A percentile compares a stretch with the other conserved stretches of the same genome.
Evolutionary conservation across 805 yeast genomes (phyloP).

Genomic region (Ogataea pignaliae): DNA sequence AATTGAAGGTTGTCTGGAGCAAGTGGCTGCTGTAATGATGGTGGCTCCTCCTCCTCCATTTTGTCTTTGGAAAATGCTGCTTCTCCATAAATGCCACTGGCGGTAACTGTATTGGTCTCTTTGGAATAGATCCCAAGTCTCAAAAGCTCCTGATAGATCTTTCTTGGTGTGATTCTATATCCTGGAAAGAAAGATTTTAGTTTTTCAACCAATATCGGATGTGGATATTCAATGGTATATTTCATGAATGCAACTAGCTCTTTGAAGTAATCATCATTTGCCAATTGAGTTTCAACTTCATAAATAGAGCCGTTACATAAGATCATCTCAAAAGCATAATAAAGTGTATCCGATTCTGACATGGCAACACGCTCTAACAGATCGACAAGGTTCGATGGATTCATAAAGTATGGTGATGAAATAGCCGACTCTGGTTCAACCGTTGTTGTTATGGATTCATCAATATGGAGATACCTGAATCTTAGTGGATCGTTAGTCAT

Average conservation of each 20-base stretch:
- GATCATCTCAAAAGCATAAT: conserved; percentile 12
- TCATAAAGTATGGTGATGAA: conserved; percentile 15
- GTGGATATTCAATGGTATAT: conserved; percentile 30
- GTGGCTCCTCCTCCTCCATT: too few species aligned
- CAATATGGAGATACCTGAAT: conserved; percentile 15
- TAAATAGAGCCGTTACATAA: conserved; percentile 12
- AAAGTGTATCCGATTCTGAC: conserved; percentile 9
- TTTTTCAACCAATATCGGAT: conserved; percentile 17
- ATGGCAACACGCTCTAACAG: conserved; percentile 13
- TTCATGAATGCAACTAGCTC: conserved; percentile 24
- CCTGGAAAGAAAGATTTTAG: conserved; percentile 13
- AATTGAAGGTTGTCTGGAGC: neutral
- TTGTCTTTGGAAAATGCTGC: too few species aligned
- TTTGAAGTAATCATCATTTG: conserved; percentile 15
- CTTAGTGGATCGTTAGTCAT: conserved; percentile 23
- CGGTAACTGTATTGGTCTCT: conserved; percentile 22
- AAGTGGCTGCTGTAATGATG: too few species aligned
- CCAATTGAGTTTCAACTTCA: conserved; percentile 9
- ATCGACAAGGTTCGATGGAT: conserved; percentile 20
- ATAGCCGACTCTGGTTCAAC: conserved; percentile 19
- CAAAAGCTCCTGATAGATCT: conserved; percentile 13
- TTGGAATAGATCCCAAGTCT: conserved; percentile 12
- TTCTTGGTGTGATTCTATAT: conserved; percentile 7
- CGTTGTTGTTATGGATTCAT: conserved; percentile 12
- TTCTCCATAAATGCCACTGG: conserved; percentile 25